Conservation (phyloP, 78 protist genomes). For the Pigoraptor vietnamica region DNA sequence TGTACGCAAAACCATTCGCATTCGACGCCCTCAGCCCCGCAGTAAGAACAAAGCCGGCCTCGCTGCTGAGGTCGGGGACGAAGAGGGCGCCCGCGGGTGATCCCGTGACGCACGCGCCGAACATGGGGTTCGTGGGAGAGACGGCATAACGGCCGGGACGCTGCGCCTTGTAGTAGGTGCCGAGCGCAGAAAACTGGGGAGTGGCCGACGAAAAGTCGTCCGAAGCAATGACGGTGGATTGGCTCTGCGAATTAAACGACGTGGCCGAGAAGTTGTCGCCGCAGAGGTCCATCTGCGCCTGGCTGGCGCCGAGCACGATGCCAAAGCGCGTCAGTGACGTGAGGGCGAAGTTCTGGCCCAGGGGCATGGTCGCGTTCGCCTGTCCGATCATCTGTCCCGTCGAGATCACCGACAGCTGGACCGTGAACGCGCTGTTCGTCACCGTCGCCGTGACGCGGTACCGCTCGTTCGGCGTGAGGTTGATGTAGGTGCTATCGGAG, state of each 20-base stretch:
- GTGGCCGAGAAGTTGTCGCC: background rate
- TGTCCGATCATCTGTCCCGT: too few species aligned
- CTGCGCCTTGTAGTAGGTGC: background rate
- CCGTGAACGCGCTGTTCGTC: too few species aligned
- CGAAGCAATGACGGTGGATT: background rate
- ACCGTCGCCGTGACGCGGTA: too few species aligned
- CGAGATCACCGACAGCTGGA: too few species aligned
- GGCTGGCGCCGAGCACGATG: background rate
- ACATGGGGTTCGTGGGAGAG: background rate
- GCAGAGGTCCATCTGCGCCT: background rate
- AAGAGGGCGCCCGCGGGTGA: background rate
- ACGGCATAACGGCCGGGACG: background rate
- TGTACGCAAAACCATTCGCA: background rate
- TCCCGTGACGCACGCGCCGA: background rate
- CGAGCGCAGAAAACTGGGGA: background rate
- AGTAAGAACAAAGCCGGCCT: background rate
- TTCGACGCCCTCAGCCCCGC: background rate
- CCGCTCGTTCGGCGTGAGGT: background rate
- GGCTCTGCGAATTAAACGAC: background rate
- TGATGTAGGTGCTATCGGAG: background rate
- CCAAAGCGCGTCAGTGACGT: background rate
- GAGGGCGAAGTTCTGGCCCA: background rate
- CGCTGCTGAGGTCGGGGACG: background rate
- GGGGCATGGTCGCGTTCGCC: background rate
- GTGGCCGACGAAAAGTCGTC: background rate